Evolutionary conservation across 768 basidiomycete species (phyloP).

Genomic region (Tylopilus subfusipes): DNA sequence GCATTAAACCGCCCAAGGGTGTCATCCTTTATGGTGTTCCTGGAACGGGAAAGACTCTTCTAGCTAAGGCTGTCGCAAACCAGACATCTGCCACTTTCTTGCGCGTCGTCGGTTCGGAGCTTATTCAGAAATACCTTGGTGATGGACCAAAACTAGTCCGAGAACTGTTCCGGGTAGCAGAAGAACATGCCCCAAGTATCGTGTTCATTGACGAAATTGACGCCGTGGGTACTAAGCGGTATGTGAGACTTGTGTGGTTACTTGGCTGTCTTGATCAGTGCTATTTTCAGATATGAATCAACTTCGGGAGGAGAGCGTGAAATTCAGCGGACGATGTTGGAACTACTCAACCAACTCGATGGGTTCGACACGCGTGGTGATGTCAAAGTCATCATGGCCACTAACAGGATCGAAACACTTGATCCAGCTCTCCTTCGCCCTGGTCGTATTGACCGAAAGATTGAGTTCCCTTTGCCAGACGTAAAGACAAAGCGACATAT

Average conservation of each 20-base stretch:
- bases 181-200: slow-evolving; percentile 97
- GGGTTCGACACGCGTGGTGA: slow-evolving; percentile 99
- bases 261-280: slow-evolving; percentile 3
- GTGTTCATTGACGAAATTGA: slow-evolving; percentile 99
- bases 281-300: slow-evolving; percentile 80
- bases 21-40: slow-evolving; percentile 99
- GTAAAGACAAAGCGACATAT: slow-evolving; percentile 99
- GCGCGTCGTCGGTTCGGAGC: slow-evolving; percentile 94
- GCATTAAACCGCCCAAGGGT: slow-evolving; percentile 98
- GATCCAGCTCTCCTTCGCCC: slow-evolving; percentile 98
- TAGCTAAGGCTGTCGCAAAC: slow-evolving; percentile 97
- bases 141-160: slow-evolving; percentile 98
- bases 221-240: slow-evolving; percentile 97
- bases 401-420: slow-evolving; percentile 94
- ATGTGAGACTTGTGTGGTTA: slow-evolving; percentile 18
- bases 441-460: slow-evolving; percentile 98
- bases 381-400: slow-evolving; percentile 99
- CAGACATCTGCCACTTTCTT: slow-evolving; percentile 98
- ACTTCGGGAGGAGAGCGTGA: slow-evolving; percentile 98
- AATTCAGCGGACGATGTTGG: slow-evolving; percentile 99
- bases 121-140: slow-evolving; percentile 99
- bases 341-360: slow-evolving; percentile 95
- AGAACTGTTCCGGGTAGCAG: slow-evolving; percentile 94
- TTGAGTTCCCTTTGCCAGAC: slow-evolving; percentile 96
- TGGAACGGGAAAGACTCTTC: slow-evolving; percentile 95